phyloP scores from a whole-genome alignment of 1,284 basidiomycete genomes.

The Anthracocystis panici-leucophaei region DNA sequence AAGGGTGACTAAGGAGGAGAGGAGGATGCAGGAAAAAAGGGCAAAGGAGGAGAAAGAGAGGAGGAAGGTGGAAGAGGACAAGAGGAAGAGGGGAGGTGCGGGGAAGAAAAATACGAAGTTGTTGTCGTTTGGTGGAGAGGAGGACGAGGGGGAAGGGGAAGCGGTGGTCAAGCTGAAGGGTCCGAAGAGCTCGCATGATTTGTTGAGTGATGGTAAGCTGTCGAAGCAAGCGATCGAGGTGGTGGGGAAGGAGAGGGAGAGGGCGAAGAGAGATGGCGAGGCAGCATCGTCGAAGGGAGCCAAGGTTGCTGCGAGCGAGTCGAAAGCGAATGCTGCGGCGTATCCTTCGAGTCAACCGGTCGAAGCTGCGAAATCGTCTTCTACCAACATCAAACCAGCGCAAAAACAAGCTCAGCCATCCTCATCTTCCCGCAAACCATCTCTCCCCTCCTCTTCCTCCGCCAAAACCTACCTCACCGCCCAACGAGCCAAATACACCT shows the following conservation, averaged over 20 bases:
- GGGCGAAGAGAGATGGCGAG: not conserved
- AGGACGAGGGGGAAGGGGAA: slow-evolving; percentile 34
- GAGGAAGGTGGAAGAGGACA: slow-evolving; percentile 80
- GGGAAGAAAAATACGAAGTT: slow-evolving; percentile 52
- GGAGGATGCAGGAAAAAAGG: slow-evolving; percentile 80
- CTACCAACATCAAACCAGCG: not conserved
- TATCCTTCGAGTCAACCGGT: not conserved
- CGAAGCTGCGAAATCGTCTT: not conserved
- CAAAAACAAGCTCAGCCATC: not conserved
- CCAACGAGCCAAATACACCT: slow-evolving; percentile 24
- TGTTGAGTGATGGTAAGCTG: slow-evolving; percentile 58
- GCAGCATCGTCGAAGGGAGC: not conserved
- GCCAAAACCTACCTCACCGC: slow-evolving; percentile 10
- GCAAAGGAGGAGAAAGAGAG: slow-evolving; percentile 73
- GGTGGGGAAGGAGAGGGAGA: not conserved
- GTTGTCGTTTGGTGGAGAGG: slow-evolving; percentile 61
- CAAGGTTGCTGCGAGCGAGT: not conserved
- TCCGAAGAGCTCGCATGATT: slow-evolving; percentile 65
- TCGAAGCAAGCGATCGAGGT: slow-evolving; percentile 31
- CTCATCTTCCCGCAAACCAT: not conserved
- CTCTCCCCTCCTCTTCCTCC: not conserved
- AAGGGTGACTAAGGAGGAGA: slow-evolving; percentile 93
- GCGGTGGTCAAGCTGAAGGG: slow-evolving; percentile 16
- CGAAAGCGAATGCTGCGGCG: not conserved
- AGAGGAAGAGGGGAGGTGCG: slow-evolving; percentile 35